Base-by-base conservation (phyloP, 2,329 filamentous ascomycete genomes). In the Leptographium procerum region DNA sequence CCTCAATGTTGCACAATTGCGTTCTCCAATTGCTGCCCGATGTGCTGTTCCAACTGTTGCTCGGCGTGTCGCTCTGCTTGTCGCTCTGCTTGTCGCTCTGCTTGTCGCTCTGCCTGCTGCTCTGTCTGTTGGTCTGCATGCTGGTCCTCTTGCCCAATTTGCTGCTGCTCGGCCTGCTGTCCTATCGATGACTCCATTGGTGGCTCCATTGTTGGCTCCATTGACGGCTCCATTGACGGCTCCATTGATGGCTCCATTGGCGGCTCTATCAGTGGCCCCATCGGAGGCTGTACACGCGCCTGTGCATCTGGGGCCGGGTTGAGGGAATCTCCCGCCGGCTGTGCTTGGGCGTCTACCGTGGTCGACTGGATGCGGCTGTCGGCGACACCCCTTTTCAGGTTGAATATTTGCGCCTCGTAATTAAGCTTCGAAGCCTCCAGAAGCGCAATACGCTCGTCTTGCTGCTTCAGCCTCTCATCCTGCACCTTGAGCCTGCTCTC, bases 401-500 rank as follows among this genome's bases (percentile, higher is more conserved):
- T 64, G 1, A 65, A 57, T 14, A 74, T 71, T 59, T 71, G 70
- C 2, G 69, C 67, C 52, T 74, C 71, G 57, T 70, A 71, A 28
- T 65, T 66, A 34, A 67, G 68, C 59, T 74, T 75, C 54, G 66
- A 62, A 26, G 69, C 67, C 62, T 77, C 75, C 66, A 80, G 70
- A 6, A 65, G 65, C 4, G 59, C 64, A 9, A 65, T 58, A 0
- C 61, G 60, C 51, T 63, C 64, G 45, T 68, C 67, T 56, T 71
- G 63, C 50, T 60, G 52, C 40, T 54, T 69, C 22, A 78, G 68
- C 55, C 72, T 72, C 36, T 79, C 76, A 43, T 70, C 72, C 26
- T 80, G 65, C 14, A 72, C 69, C 58, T 76, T 75, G n/a, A 81
- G 68, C 63, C 74, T 74, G 14, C 83, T 80, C 66, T 92, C 88